Base-by-base conservation (phyloP, 2,329 filamentous ascomycete genomes). In the Hypoxylon sp. region DNA sequence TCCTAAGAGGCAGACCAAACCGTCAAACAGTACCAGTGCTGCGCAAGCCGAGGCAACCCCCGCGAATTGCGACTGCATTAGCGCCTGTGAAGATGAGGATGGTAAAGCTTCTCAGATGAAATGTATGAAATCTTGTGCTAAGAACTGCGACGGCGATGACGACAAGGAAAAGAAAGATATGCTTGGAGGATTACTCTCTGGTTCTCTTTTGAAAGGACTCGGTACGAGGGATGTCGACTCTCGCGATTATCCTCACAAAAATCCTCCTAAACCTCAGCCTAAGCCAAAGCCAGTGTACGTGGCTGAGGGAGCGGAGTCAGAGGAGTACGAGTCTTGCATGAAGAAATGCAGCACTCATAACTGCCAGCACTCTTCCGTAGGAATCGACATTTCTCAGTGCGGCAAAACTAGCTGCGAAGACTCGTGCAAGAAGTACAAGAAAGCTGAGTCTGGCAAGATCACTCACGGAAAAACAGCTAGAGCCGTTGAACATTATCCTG, bases 21-120 rank as follows among this genome's bases (percentile, higher is more conserved):
- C 19, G 4, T n/a, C 13, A n/a, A 10, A 17, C 13, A 23, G 28
- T n/a, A 25, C 41, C 6, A 56, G 52, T 46, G 52, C 36, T 13
- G 21, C 38, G 9, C 11, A 14, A 21, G 38, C 53, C 3, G 5
- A 28, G 10, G n/a, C 53, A 14, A 57, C 30, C 28, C 10, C 14
- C 3, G 25, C 14, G 2, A 59, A 25, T 48, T 73, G 71, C 25
- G 64, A 71, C n/a, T 73, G 71, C 46, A 59, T 65, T 28, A 14
- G 30, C 11, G n/a, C 10, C 3, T 73, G 71, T 48, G 34, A 60
- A 2, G 46, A 55, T 0, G 41, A 61, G 5, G 57, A 66, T 4
- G 68, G 61, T 23, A 57, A 63, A 23, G 59, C 58, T 5, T 28
- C 23, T 11, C 60, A 67, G 34, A 51, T 64, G 45, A n/a, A 50